Base-by-base conservation (phyloP, 1,139 yeast species). In the Lodderomyces parapsilosis region DNA sequence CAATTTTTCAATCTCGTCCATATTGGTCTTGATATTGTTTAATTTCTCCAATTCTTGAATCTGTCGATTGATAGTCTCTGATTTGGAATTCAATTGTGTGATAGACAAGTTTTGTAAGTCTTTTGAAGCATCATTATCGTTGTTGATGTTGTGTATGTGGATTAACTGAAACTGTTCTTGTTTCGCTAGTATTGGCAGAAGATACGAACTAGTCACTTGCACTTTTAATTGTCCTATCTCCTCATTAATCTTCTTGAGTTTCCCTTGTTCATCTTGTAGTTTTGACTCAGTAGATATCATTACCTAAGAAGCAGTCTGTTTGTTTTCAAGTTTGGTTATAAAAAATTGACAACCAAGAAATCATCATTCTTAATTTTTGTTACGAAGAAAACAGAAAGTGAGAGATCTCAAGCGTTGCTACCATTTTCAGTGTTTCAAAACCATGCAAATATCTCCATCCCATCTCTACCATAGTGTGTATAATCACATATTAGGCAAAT, bases 21-120 rank as follows among this genome's bases (percentile, higher is more conserved):
- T 43, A 9, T 59, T 48, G 2, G 54, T 58, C 30, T 53, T 54
- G 8, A 63, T 45, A 6, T 54, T 50, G 60, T 60, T 57, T 23
- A 65, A 50, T 22, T 49, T 51, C 25, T 58, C 57, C 43, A 65
- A 52, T n/a, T 50, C 45, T 6, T 41, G 45, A 25, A 62, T 49
- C 20, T 46, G 51, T 6, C 37, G 40, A 4, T 55, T 55, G n/a
- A 50, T 47, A 3, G 43, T 33, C 22, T 50, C 49, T 18, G 54
- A 49, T 31, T 53, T 51, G 3, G 53, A 51, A 40, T 60, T 59
- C 45, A 65, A 50, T 43, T 44, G 28, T 17, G 22, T 24, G 31
- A 39, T 13, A 24, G 41, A 39, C 10, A 32, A 15, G 8, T 17
- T 3, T 5, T 25, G 14, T 17, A 36, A 20, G 10, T 13, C 27